phyloP scores from a whole-genome alignment of 345 rosid species.

The Reutealis trisperma region DNA sequence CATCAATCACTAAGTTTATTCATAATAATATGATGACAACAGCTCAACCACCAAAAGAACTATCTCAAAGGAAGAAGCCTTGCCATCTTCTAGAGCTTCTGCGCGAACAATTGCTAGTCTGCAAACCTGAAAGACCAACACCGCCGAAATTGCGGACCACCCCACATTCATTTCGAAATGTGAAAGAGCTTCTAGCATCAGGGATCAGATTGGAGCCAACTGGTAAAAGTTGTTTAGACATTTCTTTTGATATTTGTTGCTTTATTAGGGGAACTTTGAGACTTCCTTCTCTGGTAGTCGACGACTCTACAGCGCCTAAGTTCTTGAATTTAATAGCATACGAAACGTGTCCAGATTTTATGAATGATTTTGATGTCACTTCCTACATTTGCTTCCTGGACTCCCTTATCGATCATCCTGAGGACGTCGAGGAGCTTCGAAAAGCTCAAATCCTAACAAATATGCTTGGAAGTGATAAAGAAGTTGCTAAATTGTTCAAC shows the following conservation, averaged over 20 bases:
- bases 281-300: conserved; percentile 12
- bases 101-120: background rate
- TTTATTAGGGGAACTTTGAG: background rate
- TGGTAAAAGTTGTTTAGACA: background rate
- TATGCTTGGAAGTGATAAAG: conserved; percentile 15
- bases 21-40: background rate
- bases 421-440: conserved; percentile 18
- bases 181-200: conserved; percentile 12
- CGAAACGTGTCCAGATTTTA: conserved; percentile 15
- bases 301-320: conserved; percentile 7
- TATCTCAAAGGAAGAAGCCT: background rate
- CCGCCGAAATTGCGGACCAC: too few relatives aligned
- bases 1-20: background rate
- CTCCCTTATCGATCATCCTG: conserved; percentile 7
- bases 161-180: background rate
- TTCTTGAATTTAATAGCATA: conserved; percentile 22
- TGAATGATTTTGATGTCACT: conserved; percentile 2
- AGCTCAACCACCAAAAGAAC: background rate
- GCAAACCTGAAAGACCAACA: too few relatives aligned
- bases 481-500: conserved; percentile 23
- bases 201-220: conserved; percentile 5
- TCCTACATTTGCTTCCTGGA: conserved; percentile 17
- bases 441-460: background rate
- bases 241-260: background rate
- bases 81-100: conserved; percentile 27